A percentile compares a stretch with the other conserved stretches of the same genome.
Evolutionary conservation across 257 asterid genomes (phyloP).

Genomic region (Linaria vulgaris): DNA sequence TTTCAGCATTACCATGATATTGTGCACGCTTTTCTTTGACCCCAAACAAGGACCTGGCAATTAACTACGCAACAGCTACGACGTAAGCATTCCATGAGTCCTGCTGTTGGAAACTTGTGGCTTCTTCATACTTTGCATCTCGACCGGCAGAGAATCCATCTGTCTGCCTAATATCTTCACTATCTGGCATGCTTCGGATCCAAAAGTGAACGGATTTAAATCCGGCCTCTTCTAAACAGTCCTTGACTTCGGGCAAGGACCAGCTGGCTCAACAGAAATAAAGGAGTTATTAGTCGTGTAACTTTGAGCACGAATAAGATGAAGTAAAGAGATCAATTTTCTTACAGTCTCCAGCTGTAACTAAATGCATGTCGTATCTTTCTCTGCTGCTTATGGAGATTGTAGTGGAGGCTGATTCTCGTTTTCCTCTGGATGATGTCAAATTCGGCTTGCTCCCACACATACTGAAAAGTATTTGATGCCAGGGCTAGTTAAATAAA

Average conservation of each 20-base stretch:
- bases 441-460: conserved; percentile 96
- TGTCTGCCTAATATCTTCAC: conserved; percentile 55
- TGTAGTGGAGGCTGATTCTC: conserved; percentile 93
- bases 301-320: conserved; percentile 5
- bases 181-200: conserved; percentile 87
- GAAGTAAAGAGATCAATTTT: background rate
- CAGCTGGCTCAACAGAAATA: conserved; percentile 49
- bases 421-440: conserved; percentile 87
- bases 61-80: conserved; percentile 65
- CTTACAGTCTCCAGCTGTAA: conserved; percentile 99
- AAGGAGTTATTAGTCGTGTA: background rate
- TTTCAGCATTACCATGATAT: no score
- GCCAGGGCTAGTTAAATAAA: background rate
- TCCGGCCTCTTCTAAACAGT: conserved; percentile 94
- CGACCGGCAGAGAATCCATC: conserved; percentile 72
- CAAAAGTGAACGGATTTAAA: conserved; percentile 77
- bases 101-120: conserved; percentile 74
- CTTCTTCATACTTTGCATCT: conserved; percentile 83
- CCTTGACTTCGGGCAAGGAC: conserved; percentile 93
- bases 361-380: conserved; percentile 92
- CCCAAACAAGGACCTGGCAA: no score
- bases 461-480: conserved; percentile 45
- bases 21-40: no score
- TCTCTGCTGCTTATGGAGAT: conserved; percentile 63
- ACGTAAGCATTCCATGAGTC: conserved; percentile 98